Conservation (phyloP, 805 yeast species). For the Ogataea philodendri region DNA sequence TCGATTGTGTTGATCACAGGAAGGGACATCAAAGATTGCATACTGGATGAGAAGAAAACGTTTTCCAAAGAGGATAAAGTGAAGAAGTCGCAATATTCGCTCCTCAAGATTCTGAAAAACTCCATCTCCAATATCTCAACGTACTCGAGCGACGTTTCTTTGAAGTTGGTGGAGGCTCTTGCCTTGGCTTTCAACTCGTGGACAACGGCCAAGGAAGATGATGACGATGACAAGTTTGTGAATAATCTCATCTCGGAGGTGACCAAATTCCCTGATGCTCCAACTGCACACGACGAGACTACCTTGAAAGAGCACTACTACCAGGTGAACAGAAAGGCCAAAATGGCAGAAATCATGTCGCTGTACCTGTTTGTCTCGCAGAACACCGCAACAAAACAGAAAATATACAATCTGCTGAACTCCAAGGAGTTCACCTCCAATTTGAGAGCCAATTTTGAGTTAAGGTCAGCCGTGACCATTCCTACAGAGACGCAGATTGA, state of each 20-base stretch:
- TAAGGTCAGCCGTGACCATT: conserved; percentile 21
- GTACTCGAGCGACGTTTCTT: conserved; percentile 61
- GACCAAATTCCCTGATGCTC: conserved; percentile 17
- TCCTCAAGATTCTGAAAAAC: conserved; percentile 54
- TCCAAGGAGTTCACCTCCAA: conserved; percentile 32
- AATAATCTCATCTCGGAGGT: conserved; percentile 40
- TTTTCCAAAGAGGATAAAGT: conserved; percentile 10
- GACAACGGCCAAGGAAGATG: conserved; percentile 59
- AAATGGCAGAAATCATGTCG: conserved; percentile 74
- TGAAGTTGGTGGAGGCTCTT: conserved; percentile 68
- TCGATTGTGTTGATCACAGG: conserved; percentile 68
- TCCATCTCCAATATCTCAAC: conserved; percentile 50
- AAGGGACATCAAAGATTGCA: conserved; percentile 39
- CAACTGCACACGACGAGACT: conserved; percentile 21
- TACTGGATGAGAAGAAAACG: conserved; percentile 20
- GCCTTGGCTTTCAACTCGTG: conserved; percentile 75
- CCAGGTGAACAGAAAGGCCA: conserved; percentile 57
- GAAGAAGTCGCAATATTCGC: conserved; percentile 35
- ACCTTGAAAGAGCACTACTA: conserved; percentile 44
- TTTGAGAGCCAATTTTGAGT: conserved; percentile 40
- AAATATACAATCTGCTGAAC: conserved; percentile 34
- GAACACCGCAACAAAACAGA: conserved; percentile 38
- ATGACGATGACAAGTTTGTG: conserved; percentile 47
- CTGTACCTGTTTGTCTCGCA: conserved; percentile 62
- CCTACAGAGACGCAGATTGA: conserved; percentile 37